Conservation (phyloP, 768 basidiomycete genomes). For the Panaeolus papilionaceus region DNA sequence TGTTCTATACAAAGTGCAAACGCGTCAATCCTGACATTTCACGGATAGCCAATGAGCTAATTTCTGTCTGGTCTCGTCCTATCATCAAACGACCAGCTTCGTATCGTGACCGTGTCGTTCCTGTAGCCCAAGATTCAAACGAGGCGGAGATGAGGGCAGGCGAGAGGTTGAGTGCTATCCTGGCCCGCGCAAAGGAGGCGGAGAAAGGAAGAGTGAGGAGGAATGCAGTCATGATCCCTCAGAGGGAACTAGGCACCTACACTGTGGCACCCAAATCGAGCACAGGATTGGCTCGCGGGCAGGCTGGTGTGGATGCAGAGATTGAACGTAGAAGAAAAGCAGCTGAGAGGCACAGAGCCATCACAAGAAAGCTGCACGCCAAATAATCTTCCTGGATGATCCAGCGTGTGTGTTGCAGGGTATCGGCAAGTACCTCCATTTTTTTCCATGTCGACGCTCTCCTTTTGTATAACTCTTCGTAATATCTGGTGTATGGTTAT, state of each 20-base stretch:
- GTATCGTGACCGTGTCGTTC: constrained; percentile 77
- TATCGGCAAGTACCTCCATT: neutral
- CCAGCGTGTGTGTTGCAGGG: neutral
- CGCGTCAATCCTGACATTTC: constrained; percentile 83
- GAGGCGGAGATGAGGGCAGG: constrained; percentile 43
- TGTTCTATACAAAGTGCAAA: constrained; percentile 97
- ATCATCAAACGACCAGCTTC: constrained; percentile 90
- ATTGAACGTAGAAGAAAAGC: constrained; percentile 41
- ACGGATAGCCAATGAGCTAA: constrained; percentile 84
- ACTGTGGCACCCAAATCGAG: constrained; percentile 76
- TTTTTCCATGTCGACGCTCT: neutral
- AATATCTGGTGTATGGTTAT: constrained; percentile 1
- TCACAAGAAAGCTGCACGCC: constrained; percentile 57
- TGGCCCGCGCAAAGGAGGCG: constrained; percentile 67
- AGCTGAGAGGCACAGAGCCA: constrained; percentile 70
- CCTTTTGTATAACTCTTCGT: constrained; percentile 5
- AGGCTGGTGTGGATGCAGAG: constrained; percentile 1
- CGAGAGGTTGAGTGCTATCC: constrained; percentile 71
- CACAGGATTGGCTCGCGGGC: constrained; percentile 39
- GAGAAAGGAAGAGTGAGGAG: constrained; percentile 75
- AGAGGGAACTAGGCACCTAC: constrained; percentile 76
- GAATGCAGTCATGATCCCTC: constrained; percentile 86
- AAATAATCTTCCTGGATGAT: constrained; percentile 25
- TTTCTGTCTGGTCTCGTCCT: constrained; percentile 87
- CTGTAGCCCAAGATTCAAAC: constrained; percentile 53